Conservation (phyloP, 2,329 filamentous ascomycete species). For the Cladophialophora carrionii region DNA sequence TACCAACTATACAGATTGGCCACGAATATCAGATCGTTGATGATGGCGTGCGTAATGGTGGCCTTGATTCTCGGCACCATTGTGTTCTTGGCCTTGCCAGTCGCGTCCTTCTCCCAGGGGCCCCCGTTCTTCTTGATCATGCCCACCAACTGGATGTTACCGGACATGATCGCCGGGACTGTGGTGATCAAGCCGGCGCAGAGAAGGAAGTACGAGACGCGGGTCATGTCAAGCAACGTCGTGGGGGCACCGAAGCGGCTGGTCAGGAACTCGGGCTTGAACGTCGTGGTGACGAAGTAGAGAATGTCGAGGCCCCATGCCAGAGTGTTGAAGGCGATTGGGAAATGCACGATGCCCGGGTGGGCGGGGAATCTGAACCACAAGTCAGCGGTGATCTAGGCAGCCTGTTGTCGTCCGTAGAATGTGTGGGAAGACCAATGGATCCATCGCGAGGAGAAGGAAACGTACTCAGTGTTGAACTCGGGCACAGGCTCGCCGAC, state of each 20-base stretch:
- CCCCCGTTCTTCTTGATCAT: slow-evolving; percentile 40
- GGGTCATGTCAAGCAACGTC: slow-evolving; percentile 38
- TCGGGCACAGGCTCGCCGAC: slow-evolving; percentile 38
- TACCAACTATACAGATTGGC: slow-evolving; percentile 38
- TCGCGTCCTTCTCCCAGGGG: slow-evolving; percentile 37
- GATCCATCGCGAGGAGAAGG: neutral
- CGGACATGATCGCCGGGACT: slow-evolving; percentile 39
- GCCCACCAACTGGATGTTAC: slow-evolving; percentile 37
- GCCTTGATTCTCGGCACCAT: slow-evolving; percentile 39
- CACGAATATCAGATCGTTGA: slow-evolving; percentile 38
- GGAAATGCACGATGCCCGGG: slow-evolving; percentile 38
- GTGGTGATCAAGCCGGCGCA: slow-evolving; percentile 37
- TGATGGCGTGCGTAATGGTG: slow-evolving; percentile 36
- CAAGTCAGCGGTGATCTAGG: slow-evolving; percentile 15
- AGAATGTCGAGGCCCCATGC: slow-evolving; percentile 39
- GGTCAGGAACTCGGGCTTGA: slow-evolving; percentile 37
- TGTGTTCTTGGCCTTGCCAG: slow-evolving; percentile 37
- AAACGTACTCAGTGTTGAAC: slow-evolving; percentile 38
- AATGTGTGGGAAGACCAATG: neutral
- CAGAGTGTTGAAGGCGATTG: slow-evolving; percentile 39
- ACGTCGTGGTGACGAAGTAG: slow-evolving; percentile 36
- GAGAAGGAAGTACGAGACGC: slow-evolving; percentile 37
- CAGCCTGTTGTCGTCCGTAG: neutral
- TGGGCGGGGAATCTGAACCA: slow-evolving; percentile 33
- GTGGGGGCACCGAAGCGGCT: slow-evolving; percentile 32